These are phyloP conservation scores for Grosmannia huntii DNA, from an alignment of 2,329 filamentous ascomycete genomes.

Conservation along the genomic window DNA sequence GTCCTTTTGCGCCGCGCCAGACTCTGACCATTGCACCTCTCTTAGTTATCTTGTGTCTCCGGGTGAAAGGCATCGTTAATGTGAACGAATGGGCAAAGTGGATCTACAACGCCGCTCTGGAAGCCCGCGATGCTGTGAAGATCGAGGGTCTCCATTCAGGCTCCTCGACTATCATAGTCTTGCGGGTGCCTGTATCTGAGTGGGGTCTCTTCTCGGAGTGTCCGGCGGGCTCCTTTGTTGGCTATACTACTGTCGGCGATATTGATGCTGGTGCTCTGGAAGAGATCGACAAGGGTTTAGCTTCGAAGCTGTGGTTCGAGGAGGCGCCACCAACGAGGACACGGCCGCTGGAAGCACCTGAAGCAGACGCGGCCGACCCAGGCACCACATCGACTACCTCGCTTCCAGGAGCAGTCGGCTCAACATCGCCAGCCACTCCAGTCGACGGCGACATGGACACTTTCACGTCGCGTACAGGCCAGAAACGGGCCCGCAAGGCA, in stretches of 20 bases:
- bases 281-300: conserved; percentile 8
- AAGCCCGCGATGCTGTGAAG: conserved; percentile 7
- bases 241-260: conserved; percentile 9
- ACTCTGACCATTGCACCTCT: background rate
- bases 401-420: background rate
- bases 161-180: conserved; percentile 10
- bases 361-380: background rate
- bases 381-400: background rate
- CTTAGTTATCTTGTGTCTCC: conserved; percentile 11
- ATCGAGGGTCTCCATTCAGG: conserved; percentile 10
- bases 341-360: background rate
- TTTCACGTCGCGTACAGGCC: background rate
- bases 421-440: background rate
- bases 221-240: conserved; percentile 10
- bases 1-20: background rate
- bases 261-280: background rate
- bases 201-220: conserved; percentile 10
- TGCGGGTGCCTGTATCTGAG: conserved; percentile 9
- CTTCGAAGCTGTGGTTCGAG: conserved; percentile 9
- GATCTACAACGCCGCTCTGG: conserved; percentile 7
- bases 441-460: background rate
- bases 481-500: conserved; percentile 9
- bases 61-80: conserved; percentile 6
- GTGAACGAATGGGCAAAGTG: conserved; percentile 11
- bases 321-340: background rate